A percentile compares a stretch with the other conserved stretches of the same genome.
These are phyloP conservation scores for Globisporangium nodosum DNA, from an alignment of 352 stramenopile species.

Conservation along the genomic window DNA sequence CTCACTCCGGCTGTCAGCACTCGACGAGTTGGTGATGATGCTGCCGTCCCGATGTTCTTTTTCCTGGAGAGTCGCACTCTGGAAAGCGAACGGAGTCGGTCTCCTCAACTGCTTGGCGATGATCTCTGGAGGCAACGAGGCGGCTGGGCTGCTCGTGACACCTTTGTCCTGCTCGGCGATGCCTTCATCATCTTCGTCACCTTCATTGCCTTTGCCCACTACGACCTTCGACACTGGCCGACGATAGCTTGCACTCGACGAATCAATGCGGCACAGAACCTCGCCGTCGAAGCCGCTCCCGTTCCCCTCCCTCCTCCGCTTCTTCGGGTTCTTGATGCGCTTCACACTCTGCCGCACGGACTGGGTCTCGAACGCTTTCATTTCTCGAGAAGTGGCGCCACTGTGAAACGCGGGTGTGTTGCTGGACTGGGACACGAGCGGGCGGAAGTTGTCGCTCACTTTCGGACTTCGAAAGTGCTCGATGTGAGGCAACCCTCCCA, in stretches of 20 bases:
- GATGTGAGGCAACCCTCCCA: conserved; percentile 64
- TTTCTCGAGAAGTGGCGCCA: conserved; percentile 12
- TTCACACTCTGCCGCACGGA: conserved; percentile 33
- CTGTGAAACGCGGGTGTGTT: conserved; percentile 3
- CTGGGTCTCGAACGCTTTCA: conserved; percentile 46
- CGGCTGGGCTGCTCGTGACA: not conserved
- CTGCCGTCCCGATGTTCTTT: not conserved
- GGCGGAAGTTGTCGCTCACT: conserved; percentile 72
- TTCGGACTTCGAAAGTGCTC: conserved; percentile 77
- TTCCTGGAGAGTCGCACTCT: not conserved
- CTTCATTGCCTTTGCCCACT: not conserved
- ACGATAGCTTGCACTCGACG: conserved; percentile 11
- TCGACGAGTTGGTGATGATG: not conserved
- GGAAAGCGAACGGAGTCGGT: conserved; percentile 7
- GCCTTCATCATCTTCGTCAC: not conserved
- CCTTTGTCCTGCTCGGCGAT: not conserved
- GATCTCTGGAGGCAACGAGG: not conserved
- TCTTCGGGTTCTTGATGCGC: conserved; percentile 45
- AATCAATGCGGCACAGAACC: conserved; percentile 47
- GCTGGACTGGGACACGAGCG: conserved; percentile 25
- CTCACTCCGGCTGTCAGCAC: conserved; percentile 11
- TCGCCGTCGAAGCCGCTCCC: conserved; percentile 68
- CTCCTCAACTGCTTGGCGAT: conserved; percentile 7
- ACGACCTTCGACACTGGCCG: not conserved
- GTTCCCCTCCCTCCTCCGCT: conserved; percentile 44